phyloP scores from a whole-genome alignment of 139 green algal genomes.

The Chlamydomonas sp. region DNA sequence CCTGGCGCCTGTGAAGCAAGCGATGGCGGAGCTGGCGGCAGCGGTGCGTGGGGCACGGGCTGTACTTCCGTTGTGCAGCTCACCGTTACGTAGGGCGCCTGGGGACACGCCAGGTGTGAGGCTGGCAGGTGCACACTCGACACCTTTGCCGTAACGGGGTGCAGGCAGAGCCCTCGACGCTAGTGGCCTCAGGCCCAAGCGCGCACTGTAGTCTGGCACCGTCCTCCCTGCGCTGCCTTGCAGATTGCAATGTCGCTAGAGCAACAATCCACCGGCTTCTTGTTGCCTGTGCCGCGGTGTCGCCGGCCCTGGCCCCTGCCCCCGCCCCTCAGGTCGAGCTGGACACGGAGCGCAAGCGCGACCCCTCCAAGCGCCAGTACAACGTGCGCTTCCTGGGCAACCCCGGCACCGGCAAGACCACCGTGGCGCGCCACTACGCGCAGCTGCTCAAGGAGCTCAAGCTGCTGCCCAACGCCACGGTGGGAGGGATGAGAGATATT shows the following conservation, averaged over 20 bases:
- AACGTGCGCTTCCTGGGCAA: conserved; percentile 63
- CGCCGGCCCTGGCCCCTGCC: neutral
- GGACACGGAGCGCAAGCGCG: conserved; percentile 45
- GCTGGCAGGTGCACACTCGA: too few species aligned
- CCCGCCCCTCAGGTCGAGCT: conserved; percentile 48
- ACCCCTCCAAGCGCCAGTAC: conserved; percentile 36
- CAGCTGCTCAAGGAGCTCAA: conserved; percentile 55
- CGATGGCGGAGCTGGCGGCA: conserved; percentile 45
- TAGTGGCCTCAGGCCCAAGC: too few species aligned
- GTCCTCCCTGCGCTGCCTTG: neutral
- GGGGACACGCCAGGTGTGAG: too few species aligned
- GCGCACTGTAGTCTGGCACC: too few species aligned
- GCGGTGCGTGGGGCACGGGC: conserved; percentile 15
- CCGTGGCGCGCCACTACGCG: conserved; percentile 58
- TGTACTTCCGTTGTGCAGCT: too few species aligned
- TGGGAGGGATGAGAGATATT: neutral
- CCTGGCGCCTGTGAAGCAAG: conserved; percentile 47
- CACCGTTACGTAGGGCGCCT: too few species aligned
- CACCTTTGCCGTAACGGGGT: too few species aligned
- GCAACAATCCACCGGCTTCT: too few species aligned
- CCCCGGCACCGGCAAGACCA: conserved; percentile 67
- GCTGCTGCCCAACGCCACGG: conserved; percentile 32
- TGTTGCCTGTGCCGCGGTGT: neutral
- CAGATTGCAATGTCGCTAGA: too few species aligned
- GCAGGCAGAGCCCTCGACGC: too few species aligned